Base-by-base conservation (phyloP, 768 basidiomycete species). In the Fistulinella prunicolor region DNA sequence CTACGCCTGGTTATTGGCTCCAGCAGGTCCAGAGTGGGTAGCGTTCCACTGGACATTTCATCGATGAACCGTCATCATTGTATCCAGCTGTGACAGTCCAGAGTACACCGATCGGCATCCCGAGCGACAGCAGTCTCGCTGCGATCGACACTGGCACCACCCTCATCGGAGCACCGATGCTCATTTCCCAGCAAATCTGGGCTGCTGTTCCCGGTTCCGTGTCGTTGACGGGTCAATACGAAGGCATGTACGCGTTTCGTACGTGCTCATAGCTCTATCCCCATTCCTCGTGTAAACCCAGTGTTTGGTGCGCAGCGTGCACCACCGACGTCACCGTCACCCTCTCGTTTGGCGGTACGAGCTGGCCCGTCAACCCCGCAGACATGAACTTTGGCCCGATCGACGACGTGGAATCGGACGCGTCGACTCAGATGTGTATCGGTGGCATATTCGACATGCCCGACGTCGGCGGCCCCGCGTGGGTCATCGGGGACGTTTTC, bases 141-240 rank as follows among this genome's bases (percentile, higher is more conserved):
- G 93, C 89, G 4, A 94, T 97, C 51, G 93, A 95, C 60, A 94
- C 92, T 2, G 93, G 92, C 24, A 95, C 94, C 0, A 94, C 91
- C 6, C 77, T 96, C 45, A 86, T 98, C 51, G 92, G 89, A 24
- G 94, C 83, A 0, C 93, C 94, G 0, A 64, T 78, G 0, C 66
- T 56, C 0, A 81, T 81, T 41, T 83, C 89, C 8, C 50, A 65
- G 20, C 69, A 71, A 12, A 75, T 96, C 45, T 96, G 82, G 73
- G 62, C 57, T 4, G 73, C 79, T 10, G 80, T 97, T 32, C 74
- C 79, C 6, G 81, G 81, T 16, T 70, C 85, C 1, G 41, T 59
- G 17, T 52, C 74, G 1, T 70, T 87, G 5, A 54, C 56, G 0
- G 72, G 73, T 16, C 54, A 70, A 28, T 72, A 75, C 54, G 43